Evolutionary conservation across 768 basidiomycete genomes (phyloP), one percentile per base, ranked within the genome.

Genomic region (Pleurotus giganteus): DNA sequence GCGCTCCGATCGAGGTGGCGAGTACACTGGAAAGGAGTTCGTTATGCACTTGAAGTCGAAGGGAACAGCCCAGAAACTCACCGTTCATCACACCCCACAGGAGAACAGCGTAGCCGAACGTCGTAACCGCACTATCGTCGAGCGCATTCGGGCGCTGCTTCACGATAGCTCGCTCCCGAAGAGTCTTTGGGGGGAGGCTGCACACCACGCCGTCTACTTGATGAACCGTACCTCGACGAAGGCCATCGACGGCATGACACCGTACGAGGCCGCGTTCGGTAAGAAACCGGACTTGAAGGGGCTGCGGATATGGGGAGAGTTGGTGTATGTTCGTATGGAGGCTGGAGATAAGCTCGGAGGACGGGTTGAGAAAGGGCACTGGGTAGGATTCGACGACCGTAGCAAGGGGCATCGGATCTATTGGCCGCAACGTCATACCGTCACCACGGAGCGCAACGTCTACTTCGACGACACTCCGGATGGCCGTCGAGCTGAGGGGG

Each of bases 51-150:
- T 71, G 1, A 49, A 57, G 1, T 34, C 51, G 1, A 53, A 60
- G n/a, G 67, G 67, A 0, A 66, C 59, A 0, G 56, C 49, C 4
- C 61, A 55, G 0, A 47, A 56, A 11, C 58, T 63, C 31, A 70
- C 67, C 19, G 60, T 62, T 1, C 68, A 64, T 9, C 55, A 66
- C 32, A 66, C 60, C 0, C 69, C 70, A 2, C 60, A 73, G 32
- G 66, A 74, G 56, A 75, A 75, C 54, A 70, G 75, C 12, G 54
- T 76, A 9, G 69, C 73, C 0, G 74, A 78, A 55, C 58, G 66
- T 2, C 61, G 69, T 21, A 76, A 72, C 31, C 57, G 69, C 1
- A 67, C 63, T 0, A 29, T 71, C 1, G 8, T 69, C 4, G 68
- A 74, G 24, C 58, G 63, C 9, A 64, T 67, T 7, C 58, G 63